phyloP scores from a whole-genome alignment of 148 eudicot genomes.

The Rhododendron molle region DNA sequence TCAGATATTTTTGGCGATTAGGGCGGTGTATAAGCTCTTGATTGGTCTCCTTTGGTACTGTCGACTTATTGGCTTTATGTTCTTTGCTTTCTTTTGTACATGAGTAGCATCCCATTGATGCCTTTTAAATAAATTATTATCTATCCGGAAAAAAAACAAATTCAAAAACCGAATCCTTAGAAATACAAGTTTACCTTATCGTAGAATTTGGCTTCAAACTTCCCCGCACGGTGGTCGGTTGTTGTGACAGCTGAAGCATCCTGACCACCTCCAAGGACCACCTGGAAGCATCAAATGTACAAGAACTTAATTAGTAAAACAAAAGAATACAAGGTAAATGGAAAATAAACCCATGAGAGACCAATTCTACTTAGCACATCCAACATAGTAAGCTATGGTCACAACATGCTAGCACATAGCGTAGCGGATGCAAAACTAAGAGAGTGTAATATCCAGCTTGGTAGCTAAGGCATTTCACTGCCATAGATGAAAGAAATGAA shows the following conservation, averaged over 20 bases:
- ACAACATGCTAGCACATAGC: background rate
- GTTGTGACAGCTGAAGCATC: conserved; percentile 77
- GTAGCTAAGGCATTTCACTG: background rate
- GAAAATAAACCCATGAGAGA: background rate
- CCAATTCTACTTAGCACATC: background rate
- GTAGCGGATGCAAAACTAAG: background rate
- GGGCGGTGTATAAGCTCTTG: background rate
- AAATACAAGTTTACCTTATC: conserved; percentile 56
- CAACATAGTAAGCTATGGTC: background rate
- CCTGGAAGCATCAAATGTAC: conserved; percentile 31
- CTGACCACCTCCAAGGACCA: conserved; percentile 97
- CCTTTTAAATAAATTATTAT: background rate
- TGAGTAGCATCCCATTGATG: background rate
- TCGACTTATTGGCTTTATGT: background rate
- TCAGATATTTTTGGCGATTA: background rate
- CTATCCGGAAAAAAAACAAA: background rate
- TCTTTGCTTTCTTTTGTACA: background rate
- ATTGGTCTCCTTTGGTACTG: background rate
- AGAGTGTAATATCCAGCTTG: background rate
- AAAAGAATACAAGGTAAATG: background rate
- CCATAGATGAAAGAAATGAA: background rate
- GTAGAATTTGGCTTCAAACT: conserved; percentile 90
- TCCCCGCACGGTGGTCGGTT: conserved; percentile 92
- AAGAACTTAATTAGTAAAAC: background rate
- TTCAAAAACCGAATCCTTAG: background rate